phyloP scores from a whole-genome alignment of 2,329 filamentous ascomycete species.

The Leptoxyphium fumago region DNA sequence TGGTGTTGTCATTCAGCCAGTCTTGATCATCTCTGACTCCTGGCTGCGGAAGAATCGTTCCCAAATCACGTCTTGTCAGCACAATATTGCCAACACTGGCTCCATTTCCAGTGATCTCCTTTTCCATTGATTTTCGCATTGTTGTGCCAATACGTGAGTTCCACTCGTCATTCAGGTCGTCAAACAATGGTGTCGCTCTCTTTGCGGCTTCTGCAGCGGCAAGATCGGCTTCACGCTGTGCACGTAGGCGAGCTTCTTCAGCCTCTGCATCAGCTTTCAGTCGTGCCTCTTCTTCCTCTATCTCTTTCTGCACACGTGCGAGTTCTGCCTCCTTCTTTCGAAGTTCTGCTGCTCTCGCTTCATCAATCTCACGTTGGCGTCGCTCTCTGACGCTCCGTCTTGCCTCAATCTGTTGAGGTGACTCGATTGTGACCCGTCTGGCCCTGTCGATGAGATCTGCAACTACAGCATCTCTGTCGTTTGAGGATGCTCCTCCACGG shows the following conservation, averaged over 20 bases:
- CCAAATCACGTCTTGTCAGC: constrained; percentile 45
- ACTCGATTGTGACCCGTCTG: constrained; percentile 5
- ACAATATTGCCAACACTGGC: constrained; percentile 22
- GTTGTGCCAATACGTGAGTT: neutral
- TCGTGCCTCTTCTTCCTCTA: constrained; percentile 2
- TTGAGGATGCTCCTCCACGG: neutral
- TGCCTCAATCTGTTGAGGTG: constrained; percentile 3
- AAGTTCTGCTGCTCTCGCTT: neutral
- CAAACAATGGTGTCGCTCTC: neutral
- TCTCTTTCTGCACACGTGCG: neutral
- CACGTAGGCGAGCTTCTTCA: neutral
- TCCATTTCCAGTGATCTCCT: neutral
- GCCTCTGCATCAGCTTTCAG: constrained; percentile 1
- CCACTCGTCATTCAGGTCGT: neutral
- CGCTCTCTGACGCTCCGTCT: constrained; percentile 4
- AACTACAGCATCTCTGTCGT: constrained; percentile 2
- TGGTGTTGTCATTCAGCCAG: constrained; percentile 67
- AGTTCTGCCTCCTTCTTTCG: neutral
- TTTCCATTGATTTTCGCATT: neutral
- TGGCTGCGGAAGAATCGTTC: constrained; percentile 39
- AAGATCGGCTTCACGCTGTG: neutral
- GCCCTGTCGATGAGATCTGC: constrained; percentile 4
- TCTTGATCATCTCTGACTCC: constrained; percentile 3
- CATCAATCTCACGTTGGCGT: constrained; percentile 2
- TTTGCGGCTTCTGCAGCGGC: neutral